These are phyloP conservation scores for Skeletonema potamos DNA, from an alignment of 108 stramenopile species.

Conservation along the genomic window DNA sequence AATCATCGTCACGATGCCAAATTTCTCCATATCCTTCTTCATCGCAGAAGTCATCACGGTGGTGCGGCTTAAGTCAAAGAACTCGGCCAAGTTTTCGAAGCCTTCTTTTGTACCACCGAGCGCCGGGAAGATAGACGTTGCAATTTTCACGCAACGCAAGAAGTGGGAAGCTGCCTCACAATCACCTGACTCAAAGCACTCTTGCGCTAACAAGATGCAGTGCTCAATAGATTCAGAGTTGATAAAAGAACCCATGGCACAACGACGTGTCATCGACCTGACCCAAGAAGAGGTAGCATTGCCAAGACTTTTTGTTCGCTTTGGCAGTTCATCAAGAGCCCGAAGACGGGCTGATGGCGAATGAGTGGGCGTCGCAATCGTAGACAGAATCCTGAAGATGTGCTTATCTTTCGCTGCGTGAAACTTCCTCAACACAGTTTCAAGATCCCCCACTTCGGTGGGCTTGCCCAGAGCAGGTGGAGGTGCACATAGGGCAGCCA, in stretches of 20 bases:
- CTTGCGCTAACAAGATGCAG: conserved; percentile 75
- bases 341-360: conserved; percentile 57
- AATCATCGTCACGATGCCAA: conserved; percentile 59
- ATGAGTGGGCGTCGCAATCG: conserved; percentile 68
- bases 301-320: conserved; percentile 67
- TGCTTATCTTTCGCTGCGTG: conserved; percentile 80
- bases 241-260: conserved; percentile 76
- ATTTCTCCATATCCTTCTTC: conserved; percentile 49
- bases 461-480: conserved; percentile 8
- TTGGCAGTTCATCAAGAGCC: conserved; percentile 82
- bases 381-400: conserved; percentile 77
- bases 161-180: conserved; percentile 52
- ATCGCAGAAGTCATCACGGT: conserved; percentile 8
- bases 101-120: conserved; percentile 53
- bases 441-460: conserved; percentile 28
- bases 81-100: conserved; percentile 62
- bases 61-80: conserved; percentile 50
- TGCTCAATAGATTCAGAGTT: conserved; percentile 66
- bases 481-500: conserved; percentile 47
- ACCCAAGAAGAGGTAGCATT: conserved; percentile 57
- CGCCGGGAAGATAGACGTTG: conserved; percentile 50
- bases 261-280: conserved; percentile 60
- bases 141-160: conserved; percentile 56
- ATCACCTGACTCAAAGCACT: conserved; percentile 66
- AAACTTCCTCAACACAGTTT: conserved; percentile 59